Conservation (phyloP, 1,139 yeast species). For the Candida tropicalis region DNA sequence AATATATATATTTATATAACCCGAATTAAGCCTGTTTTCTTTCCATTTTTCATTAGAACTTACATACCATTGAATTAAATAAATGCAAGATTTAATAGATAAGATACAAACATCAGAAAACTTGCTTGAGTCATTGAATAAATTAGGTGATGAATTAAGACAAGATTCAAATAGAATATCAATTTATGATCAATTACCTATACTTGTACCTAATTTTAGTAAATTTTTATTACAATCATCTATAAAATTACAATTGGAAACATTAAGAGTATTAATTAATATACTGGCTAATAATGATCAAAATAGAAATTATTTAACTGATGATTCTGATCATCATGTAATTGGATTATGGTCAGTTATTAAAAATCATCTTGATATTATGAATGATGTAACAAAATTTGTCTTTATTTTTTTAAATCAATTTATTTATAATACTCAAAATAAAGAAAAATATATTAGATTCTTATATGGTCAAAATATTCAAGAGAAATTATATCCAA, state of each 20-base stretch:
- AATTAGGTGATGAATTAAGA: constrained; percentile 33
- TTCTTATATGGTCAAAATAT: constrained; percentile 9
- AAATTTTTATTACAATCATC: constrained; percentile 10
- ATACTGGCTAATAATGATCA: constrained; percentile 39
- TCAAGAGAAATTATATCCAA: constrained; percentile 7
- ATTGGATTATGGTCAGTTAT: constrained; percentile 27
- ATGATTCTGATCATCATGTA: constrained; percentile 13
- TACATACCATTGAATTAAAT: no score
- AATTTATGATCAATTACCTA: constrained; percentile 14
- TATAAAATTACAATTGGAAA: constrained; percentile 16
- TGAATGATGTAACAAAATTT: neutral
- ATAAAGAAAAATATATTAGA: constrained; percentile 14
- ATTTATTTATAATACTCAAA: constrained; percentile 34
- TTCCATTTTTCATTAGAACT: no score
- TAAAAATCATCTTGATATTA: constrained; percentile 4
- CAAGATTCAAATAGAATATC: constrained; percentile 25
- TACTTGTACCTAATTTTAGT: constrained; percentile 13
- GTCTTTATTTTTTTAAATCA: constrained; percentile 33
- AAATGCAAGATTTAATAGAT: constrained; percentile 10
- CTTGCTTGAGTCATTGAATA: constrained; percentile 13
- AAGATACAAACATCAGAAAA: constrained; percentile 5
- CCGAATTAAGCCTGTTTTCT: no score
- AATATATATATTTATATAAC: no score
- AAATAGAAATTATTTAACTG: constrained; percentile 29
- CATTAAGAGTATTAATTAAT: constrained; percentile 36